Base-by-base conservation (phyloP, 2,329 filamentous ascomycete species). In the Daldinia eschscholtzii region DNA sequence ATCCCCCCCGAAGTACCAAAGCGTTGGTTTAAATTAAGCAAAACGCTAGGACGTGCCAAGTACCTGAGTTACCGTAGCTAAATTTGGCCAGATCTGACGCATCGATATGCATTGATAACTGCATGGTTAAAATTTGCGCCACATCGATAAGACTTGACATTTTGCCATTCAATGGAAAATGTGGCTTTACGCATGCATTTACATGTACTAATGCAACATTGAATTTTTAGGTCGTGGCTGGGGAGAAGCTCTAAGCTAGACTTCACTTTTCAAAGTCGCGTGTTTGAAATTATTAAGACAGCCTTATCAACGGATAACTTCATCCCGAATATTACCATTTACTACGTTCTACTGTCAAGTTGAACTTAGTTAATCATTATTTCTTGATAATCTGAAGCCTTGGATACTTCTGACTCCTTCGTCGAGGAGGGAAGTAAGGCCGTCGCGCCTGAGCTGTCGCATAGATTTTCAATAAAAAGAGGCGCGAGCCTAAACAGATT, bases 181-280 rank as follows among this genome's bases (percentile, higher is more conserved):
- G 42, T 46, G 42, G 42, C 42, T 46, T 23, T 46, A 7, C 42
- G 33, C 10, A 33, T 23, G 20, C 2, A 42, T 6, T 18, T 7
- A 15, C 35, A 23, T 23, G 20, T 23, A 23, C 2, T 2, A 23
- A 23, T 23, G 20, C 2, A 23, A 23, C 20, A 23, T 23, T 23
- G 20, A 42, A 18, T 15, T 18, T 18, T 18, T 18, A 42, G 39
- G 39, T 26, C 20, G 23, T 52, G 46, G 46, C 46, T 52, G 7
- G 15, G 7, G 15, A 33, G 46, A 52, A 62, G 33, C 61, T 57
- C 20, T 55, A 46, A 60, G 61, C 56, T 65, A 6, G 28, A 63
- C 59, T 59, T 70, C 50, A 42, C 13, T 62, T 68, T 65, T 61
- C 35, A 33, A 33, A 66, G 68, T 70, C 68, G 68, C 68, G 68